Conservation (phyloP, 345 rosid genomes). For the Jatropha curcas region DNA sequence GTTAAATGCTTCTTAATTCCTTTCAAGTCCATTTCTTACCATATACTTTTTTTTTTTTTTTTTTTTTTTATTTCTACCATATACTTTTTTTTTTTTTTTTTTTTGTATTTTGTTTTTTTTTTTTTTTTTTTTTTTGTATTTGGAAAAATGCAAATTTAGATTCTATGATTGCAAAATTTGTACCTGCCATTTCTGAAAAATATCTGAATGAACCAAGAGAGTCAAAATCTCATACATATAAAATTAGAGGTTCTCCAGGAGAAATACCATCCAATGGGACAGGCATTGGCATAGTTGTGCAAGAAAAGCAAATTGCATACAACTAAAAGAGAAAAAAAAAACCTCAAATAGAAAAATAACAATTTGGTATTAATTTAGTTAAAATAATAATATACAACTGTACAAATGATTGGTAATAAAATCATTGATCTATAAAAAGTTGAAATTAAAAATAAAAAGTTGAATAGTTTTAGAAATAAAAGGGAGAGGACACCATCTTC, state of each 20-base stretch:
- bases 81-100: no score
- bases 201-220: neutral
- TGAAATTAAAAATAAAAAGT: neutral
- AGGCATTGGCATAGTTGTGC: no score
- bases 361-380: conserved; percentile 11
- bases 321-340: neutral
- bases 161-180: no score
- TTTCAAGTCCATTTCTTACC: no score
- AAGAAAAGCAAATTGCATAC: conserved; percentile 16
- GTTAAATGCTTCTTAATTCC: no score
- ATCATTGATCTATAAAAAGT: conserved; percentile 16
- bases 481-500: conserved; percentile 11
- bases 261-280: conserved; percentile 3
- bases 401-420: conserved; percentile 25
- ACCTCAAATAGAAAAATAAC: conserved; percentile 5
- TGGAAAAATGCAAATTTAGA: no score
- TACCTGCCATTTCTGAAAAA: neutral
- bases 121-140: no score
- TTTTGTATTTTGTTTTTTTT: no score
- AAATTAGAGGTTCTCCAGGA: conserved; percentile 18
- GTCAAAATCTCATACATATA: neutral
- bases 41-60: no score
- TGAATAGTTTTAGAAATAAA: conserved; percentile 1
- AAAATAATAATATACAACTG: neutral
- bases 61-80: no score